Evolutionary conservation across 768 basidiomycete genomes (phyloP).

Genomic region (Lentinula guzmanii): DNA sequence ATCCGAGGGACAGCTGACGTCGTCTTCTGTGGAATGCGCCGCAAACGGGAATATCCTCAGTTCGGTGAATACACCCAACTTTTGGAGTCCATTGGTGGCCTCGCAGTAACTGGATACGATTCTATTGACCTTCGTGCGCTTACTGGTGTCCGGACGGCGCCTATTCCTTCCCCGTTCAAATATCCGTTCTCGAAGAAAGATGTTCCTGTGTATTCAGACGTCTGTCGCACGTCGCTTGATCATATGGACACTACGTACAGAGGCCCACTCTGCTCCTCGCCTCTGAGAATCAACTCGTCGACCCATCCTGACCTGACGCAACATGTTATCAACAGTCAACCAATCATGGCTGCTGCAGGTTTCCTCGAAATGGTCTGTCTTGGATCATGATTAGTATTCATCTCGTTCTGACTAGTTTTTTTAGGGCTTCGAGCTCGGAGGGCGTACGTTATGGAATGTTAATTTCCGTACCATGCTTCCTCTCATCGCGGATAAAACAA

Average conservation of each 20-base stretch:
- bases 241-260: background rate
- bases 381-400: background rate
- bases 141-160: conserved; percentile 9
- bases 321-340: conserved; percentile 31
- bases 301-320: conserved; percentile 28
- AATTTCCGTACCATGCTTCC: conserved; percentile 5
- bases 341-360: conserved; percentile 33
- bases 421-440: conserved; percentile 21
- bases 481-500: conserved; percentile 1
- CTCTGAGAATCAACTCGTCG: conserved; percentile 16
- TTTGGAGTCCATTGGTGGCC: conserved; percentile 15
- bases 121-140: conserved; percentile 18
- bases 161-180: background rate
- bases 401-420: background rate
- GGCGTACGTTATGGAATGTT: background rate
- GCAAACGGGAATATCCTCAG: conserved; percentile 8
- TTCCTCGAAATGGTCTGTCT: conserved; percentile 20
- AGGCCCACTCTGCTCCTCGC: background rate
- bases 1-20: conserved; percentile 8
- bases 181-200: conserved; percentile 20
- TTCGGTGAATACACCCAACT: conserved; percentile 14
- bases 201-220: conserved; percentile 12
- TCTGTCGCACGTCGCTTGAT: background rate
- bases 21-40: conserved; percentile 15
- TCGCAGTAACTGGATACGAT: conserved; percentile 15